Conservation (phyloP, 805 yeast genomes). For the Isabelozyma pseudorhagii region DNA sequence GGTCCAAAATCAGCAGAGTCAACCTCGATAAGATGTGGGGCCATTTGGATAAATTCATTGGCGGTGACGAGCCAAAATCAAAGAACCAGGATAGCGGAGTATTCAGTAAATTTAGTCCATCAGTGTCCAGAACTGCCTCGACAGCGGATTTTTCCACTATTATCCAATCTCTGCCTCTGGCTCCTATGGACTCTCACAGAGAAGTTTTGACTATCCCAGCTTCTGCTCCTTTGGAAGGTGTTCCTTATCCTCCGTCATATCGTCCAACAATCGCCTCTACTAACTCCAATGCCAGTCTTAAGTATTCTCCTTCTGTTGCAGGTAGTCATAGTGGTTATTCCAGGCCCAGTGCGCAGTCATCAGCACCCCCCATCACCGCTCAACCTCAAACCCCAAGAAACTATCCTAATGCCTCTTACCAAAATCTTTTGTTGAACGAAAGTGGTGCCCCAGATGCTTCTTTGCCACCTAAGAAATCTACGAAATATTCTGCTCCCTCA, state of each 20-base stretch:
- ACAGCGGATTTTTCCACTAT: constrained; percentile 31
- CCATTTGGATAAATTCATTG: constrained; percentile 83
- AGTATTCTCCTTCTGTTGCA: constrained; percentile 3
- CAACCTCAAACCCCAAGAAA: not conserved
- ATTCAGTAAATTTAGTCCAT: constrained; percentile 70
- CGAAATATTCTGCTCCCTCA: not conserved
- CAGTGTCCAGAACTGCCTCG: constrained; percentile 55
- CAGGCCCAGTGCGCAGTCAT: constrained; percentile 1
- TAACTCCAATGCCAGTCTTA: not conserved
- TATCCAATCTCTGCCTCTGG: constrained; percentile 8
- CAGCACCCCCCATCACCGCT: not conserved
- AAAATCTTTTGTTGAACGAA: not conserved
- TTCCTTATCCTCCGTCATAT: constrained; percentile 2
- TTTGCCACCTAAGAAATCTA: not conserved
- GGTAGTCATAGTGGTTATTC: constrained; percentile 1
- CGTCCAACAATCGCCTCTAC: not conserved
- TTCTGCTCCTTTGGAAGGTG: not conserved
- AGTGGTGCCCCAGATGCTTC: not conserved
- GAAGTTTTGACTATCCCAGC: not conserved
- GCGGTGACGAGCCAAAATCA: constrained; percentile 59
- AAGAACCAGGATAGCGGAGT: constrained; percentile 49
- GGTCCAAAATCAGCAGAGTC: constrained; percentile 50
- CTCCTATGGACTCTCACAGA: not conserved
- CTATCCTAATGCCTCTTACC: not conserved
- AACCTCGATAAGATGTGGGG: constrained; percentile 86